Evolutionary conservation across 2,329 filamentous ascomycete species (phyloP), one percentile per base, ranked within the genome.

Genomic region (Clathrospora elynae): DNA sequence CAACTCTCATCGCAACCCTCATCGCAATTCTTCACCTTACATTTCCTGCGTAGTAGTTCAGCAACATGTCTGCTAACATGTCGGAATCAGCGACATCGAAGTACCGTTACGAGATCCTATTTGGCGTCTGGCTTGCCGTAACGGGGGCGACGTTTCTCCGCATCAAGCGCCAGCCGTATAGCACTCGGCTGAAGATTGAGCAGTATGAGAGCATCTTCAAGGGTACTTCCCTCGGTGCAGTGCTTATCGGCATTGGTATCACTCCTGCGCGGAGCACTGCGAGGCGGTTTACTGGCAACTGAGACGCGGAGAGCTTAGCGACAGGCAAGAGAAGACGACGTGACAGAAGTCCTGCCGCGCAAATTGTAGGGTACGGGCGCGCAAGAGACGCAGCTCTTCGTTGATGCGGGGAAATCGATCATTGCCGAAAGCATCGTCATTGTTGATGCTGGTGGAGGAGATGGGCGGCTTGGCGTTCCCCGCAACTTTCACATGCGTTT

Each of bases 201-300:
- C 64, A 70, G 46, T 70, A 70, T 46, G 67, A 71, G 45, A 67
- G 64, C 40, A 66, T 67, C 18, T 67, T 68, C 59, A 69, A 71
- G 30, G 64, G 64, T 14, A 68, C 66, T 2, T 62, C 61, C 0
- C 47, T 68, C 8, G 55, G 59, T 23, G 58, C 59, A 3, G 51
- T 63, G 9, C 53, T 63, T 5, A 51, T 59, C 5, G 58, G 55
- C 1, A 54, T 63, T 39, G 58, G 58, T 4, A 61, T 61, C 22
- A 49, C 58, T 6, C 58, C 58, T 5, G 49, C 45, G 20, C 51
- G 56, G 18, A 49, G 44, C 10, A 51, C 53, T 5, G 51, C 58
- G 23, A 51, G 51, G 38, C 53, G 51, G 8, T 52, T 54, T 26
- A 41, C 44, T 14, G 38, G 44, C 5, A 46, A 46, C 24, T 53